Evolutionary conservation across 2,329 filamentous ascomycete species (phyloP), one percentile per base, ranked within the genome.

Genomic region (Verticillium dahliae): DNA sequence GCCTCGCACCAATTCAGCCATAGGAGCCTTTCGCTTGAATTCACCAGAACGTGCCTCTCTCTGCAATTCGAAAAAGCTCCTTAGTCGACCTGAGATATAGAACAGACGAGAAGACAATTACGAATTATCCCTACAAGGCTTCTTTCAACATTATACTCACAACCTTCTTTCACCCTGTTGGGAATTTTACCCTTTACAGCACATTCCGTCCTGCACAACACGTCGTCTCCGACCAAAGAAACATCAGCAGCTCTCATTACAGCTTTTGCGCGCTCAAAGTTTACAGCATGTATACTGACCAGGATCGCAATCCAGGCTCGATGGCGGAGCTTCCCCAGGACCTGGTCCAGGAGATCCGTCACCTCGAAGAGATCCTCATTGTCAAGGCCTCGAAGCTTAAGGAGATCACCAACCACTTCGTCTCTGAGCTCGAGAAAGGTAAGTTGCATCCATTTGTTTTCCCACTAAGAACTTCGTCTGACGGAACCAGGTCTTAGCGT

Each of bases 271-370:
- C 27, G 39, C 35, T 33, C 27, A 14, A 34, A 2, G 5, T 31
- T 3, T 7, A 56, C 27, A 56, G 5, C 54, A 35, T 56, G 54
- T 10, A 9, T 13, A 31, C 54, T 56, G 18, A 56, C 54, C 13
- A 35, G 54, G 9, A 27, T 45, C 22, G 13, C 34, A 64, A 68
- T 65, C 60, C 67, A 96, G 92, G 92, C 73, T 96, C 93, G 66
- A 91, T 95, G 86, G 87, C 89, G 75, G 92, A 97, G 80, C 85
- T 97, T 76, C 93, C 94, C 66, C 90, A 92, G 79, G 88, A 92
- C 76, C 85, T 97, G 67, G 80, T 91, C 60, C 73, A 78, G 41
- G 90, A 97, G 78, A 93, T 98, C 72, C 87, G 90, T 74, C 82
- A 85, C 65, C 84, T 98, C 31, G 95, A 98, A 80, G 84, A 92